Percentiles rank a stretch among this genome's conserved stretches.
phyloP scores from a whole-genome alignment of 164 flowering plant species.

The Chloranthus sessilifolius region DNA sequence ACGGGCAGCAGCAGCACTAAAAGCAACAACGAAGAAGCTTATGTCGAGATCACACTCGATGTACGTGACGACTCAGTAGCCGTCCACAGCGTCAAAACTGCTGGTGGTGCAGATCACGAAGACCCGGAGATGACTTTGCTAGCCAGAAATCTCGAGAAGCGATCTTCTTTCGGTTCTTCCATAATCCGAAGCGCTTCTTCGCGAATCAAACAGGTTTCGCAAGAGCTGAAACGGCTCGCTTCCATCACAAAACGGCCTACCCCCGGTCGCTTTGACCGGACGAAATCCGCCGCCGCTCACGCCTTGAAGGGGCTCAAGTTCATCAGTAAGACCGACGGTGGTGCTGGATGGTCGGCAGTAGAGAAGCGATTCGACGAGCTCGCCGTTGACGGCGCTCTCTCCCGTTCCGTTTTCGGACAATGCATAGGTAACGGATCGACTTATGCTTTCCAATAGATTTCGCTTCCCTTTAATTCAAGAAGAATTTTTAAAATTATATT shows the following conservation, averaged over 20 bases:
- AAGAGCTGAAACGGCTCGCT: conserved; percentile 53
- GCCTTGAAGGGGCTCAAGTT: conserved; percentile 90
- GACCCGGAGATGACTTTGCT: conserved; percentile 52
- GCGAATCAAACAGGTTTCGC: conserved; percentile 47
- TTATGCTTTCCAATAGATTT: background rate
- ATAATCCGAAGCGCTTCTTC: conserved; percentile 37
- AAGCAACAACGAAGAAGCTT: conserved; percentile 23
- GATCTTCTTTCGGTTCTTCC: conserved; percentile 32
- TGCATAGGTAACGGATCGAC: conserved; percentile 54
- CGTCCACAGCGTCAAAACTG: conserved; percentile 58
- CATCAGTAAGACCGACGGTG: conserved; percentile 58
- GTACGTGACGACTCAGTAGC: conserved; percentile 56
- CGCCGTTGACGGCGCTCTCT: conserved; percentile 34
- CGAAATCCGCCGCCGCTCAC: conserved; percentile 69
- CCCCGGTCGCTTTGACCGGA: conserved; percentile 40
- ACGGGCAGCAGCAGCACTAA: conserved; percentile 11
- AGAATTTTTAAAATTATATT: background rate
- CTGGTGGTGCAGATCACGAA: conserved; percentile 27
- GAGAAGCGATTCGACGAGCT: conserved; percentile 41
- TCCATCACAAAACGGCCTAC: conserved; percentile 29
- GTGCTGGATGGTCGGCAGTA: conserved; percentile 61
- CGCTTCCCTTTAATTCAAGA: too few relatives aligned
- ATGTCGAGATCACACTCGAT: conserved; percentile 65
- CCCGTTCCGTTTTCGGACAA: conserved; percentile 37
- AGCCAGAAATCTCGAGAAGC: conserved; percentile 43